A percentile compares a stretch with the other conserved stretches of the same genome.
Conservation (phyloP, 805 yeast genomes). For the Candida broadrunensis region DNA sequence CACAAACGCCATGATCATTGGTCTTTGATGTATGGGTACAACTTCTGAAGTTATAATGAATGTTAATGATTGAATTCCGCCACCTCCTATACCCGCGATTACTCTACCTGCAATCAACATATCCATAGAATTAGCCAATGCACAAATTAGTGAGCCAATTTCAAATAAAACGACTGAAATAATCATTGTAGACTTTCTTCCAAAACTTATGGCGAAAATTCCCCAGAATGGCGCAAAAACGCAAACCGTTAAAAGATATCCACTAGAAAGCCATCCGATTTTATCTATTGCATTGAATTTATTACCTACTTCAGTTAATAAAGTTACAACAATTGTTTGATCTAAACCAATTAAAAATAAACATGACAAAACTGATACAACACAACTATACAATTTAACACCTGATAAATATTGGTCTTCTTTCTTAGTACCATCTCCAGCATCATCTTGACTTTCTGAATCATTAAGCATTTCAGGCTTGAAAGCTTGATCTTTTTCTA, state of each 20-base stretch:
- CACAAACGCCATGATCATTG: constrained; percentile 35
- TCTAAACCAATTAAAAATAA: constrained; percentile 51
- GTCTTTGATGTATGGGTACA: constrained; percentile 41
- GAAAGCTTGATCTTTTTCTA: too few relatives aligned
- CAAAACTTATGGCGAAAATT: constrained; percentile 51
- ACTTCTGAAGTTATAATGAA: constrained; percentile 57
- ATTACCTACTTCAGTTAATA: constrained; percentile 48
- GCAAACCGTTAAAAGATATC: constrained; percentile 53
- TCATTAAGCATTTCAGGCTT: too few relatives aligned
- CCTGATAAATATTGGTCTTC: constrained; percentile 34
- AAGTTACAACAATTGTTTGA: constrained; percentile 55
- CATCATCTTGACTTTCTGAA: constrained; percentile 24
- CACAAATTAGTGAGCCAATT: constrained; percentile 60
- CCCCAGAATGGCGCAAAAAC: constrained; percentile 60
- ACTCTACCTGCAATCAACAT: constrained; percentile 71
- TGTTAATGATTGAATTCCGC: constrained; percentile 59
- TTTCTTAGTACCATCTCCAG: constrained; percentile 41
- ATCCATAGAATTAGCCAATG: constrained; percentile 51
- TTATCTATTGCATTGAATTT: constrained; percentile 48
- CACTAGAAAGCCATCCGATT: constrained; percentile 59
- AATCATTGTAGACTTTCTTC: constrained; percentile 50
- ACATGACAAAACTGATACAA: constrained; percentile 22
- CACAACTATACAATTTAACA: constrained; percentile 21
- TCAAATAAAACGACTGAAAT: constrained; percentile 53
- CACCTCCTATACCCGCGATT: constrained; percentile 69